Conservation (phyloP, 1,139 yeast species). For the Candida sanyaensis region DNA sequence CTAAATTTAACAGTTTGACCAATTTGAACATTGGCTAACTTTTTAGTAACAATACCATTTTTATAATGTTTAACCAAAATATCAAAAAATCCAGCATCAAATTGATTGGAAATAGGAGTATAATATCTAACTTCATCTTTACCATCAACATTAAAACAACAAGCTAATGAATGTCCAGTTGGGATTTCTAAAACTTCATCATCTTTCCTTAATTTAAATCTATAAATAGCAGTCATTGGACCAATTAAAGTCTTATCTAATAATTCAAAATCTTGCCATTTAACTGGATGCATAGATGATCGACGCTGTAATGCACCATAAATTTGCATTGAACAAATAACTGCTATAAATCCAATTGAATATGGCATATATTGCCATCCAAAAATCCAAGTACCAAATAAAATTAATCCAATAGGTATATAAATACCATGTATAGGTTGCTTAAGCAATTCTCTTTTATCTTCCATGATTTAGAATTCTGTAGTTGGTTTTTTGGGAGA, state of each 20-base stretch:
- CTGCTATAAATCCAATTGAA: constrained; percentile 45
- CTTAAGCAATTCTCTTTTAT: constrained; percentile 52
- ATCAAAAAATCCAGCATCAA: constrained; percentile 73
- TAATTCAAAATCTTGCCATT: constrained; percentile 67
- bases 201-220: constrained; percentile 63
- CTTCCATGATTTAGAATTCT: constrained; percentile 28
- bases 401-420: constrained; percentile 62
- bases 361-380: constrained; percentile 54
- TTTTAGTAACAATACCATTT: constrained; percentile 65
- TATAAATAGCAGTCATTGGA: constrained; percentile 68
- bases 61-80: constrained; percentile 72
- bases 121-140: constrained; percentile 68
- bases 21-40: constrained; percentile 60
- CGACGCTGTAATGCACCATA: constrained; percentile 50
- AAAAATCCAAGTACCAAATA: constrained; percentile 63
- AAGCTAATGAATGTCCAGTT: constrained; percentile 75
- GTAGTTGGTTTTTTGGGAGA: too few species aligned
- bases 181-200: constrained; percentile 66
- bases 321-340: constrained; percentile 49
- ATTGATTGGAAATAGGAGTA: constrained; percentile 71
- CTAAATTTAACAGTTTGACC: constrained; percentile 70
- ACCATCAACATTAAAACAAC: constrained; percentile 55
- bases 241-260: constrained; percentile 71
- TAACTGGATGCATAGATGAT: constrained; percentile 47
- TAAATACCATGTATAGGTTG: constrained; percentile 72